These are phyloP conservation scores for Phytophthora gonapodyides DNA, from an alignment of 352 stramenopile genomes.

Conservation along the genomic window DNA sequence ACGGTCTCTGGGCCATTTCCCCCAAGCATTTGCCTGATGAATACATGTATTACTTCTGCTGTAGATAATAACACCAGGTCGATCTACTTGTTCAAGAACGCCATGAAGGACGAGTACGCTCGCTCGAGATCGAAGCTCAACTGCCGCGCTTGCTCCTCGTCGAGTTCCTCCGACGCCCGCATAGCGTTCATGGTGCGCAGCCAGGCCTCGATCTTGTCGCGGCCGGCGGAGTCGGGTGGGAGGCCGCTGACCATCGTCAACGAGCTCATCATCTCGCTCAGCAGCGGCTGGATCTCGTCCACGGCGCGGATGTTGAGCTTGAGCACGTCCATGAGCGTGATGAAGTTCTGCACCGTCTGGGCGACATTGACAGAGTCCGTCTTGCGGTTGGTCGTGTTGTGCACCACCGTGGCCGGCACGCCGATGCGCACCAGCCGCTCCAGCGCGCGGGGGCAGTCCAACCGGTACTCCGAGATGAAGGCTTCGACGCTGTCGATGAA, in stretches of 20 bases:
- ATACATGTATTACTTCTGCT: slow-evolving; percentile 7
- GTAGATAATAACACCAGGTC: slow-evolving; percentile 5
- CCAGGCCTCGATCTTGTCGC: slow-evolving; percentile 95
- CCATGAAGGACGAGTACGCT: slow-evolving; percentile 95
- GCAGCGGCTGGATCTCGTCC: slow-evolving; percentile 97
- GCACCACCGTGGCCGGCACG: slow-evolving; percentile 92
- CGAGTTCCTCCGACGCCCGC: slow-evolving; percentile 95
- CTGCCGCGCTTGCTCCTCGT: slow-evolving; percentile 95
- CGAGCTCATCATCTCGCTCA: slow-evolving; percentile 96
- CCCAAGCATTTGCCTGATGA: not conserved
- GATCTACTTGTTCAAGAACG: slow-evolving; percentile 80
- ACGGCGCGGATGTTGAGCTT: slow-evolving; percentile 97
- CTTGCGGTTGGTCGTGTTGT: slow-evolving; percentile 81
- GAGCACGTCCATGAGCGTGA: slow-evolving; percentile 98
- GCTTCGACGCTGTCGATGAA: slow-evolving; percentile 69
- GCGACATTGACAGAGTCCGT: slow-evolving; percentile 92
- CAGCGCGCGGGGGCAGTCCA: slow-evolving; percentile 95
- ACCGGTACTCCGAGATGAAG: slow-evolving; percentile 95
- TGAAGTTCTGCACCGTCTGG: slow-evolving; percentile 97
- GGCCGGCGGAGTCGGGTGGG: slow-evolving; percentile 93
- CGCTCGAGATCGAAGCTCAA: slow-evolving; percentile 96
- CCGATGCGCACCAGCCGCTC: slow-evolving; percentile 95
- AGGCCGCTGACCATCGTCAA: slow-evolving; percentile 95
- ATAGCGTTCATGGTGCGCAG: slow-evolving; percentile 96
- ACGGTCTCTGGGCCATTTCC: slow-evolving; percentile 19